Base-by-base conservation (phyloP, 768 basidiomycete species). In the Russula sp. region DNA sequence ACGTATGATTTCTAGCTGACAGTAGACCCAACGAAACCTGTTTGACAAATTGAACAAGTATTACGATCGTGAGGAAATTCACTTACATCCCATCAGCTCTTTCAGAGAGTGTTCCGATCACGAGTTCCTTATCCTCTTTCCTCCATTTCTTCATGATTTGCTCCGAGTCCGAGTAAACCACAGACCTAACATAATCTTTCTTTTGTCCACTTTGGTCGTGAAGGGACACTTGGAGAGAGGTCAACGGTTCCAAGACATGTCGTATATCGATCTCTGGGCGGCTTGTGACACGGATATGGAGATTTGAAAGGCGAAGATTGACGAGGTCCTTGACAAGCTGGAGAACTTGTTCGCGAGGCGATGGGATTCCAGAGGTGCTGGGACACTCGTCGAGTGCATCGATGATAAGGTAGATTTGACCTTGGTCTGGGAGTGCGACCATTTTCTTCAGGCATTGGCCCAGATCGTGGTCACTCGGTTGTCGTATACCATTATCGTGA, bases 61-160 rank as follows among this genome's bases (percentile, higher is more conserved):
- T 14, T 2, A 35, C 18, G 9, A 16, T 10, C 5, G n/a, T 18
- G 6, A 13, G 25, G 14, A 9, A 0, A 43, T 16, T 32, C 5
- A 7, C 60, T 52, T 46, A 61, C 60, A 61, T 56, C 10, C 60
- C 60, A 32, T 61, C 39, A 0, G 60, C 60, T 20, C 50, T 61
- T 34, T 41, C 43, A 7, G 60, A 39, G 16, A 59, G 58, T 2
- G 18, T 29, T 18, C 38, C 20, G 6, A 53, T 20, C 5, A 52
- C 50, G 3, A 52, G 39, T 3, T 41, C 36, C 35, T 52, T 59
- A 14, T 51, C 51, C 25, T 52, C 50, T 1, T 0, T 14, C 34
- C 5, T 36, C 58, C 49, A 59, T 45, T 42, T 45, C 11, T 3
- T 32, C 41, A 55, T 55, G 34, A 51, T 52, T 41, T 14, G 38